A percentile compares a stretch with the other conserved stretches of the same genome.
These are phyloP conservation scores for Xerocomellus chrysenteron DNA, from an alignment of 768 basidiomycete genomes.

Conservation along the genomic window DNA sequence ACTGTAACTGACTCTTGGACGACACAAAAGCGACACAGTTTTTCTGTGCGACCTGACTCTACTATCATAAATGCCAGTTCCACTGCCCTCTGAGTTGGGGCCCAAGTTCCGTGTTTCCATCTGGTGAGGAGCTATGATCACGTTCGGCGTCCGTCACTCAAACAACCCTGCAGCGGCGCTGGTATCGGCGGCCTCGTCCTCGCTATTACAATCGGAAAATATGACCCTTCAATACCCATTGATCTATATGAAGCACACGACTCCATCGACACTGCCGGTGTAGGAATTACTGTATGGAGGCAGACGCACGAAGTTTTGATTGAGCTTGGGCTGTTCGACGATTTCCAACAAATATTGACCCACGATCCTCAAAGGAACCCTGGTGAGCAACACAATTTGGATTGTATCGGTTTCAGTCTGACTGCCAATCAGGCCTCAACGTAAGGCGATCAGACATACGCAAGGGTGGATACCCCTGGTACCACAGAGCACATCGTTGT, in stretches of 20 bases:
- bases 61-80: neutral
- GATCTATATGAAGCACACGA: conserved; percentile 48
- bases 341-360: conserved; percentile 21
- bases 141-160: neutral
- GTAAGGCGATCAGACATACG: neutral
- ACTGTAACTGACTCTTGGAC: neutral
- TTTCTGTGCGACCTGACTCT: too few species aligned
- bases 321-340: conserved; percentile 42
- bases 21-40: neutral
- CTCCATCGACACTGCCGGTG: conserved; percentile 39
- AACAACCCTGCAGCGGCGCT: conserved; percentile 28
- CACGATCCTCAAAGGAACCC: conserved; percentile 7
- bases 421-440: neutral
- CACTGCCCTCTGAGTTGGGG: neutral
- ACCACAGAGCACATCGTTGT: too few species aligned
- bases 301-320: conserved; percentile 47
- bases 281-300: conserved; percentile 46
- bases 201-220: conserved; percentile 37
- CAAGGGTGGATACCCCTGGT: too few species aligned
- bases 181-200: conserved; percentile 48
- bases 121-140: conserved; percentile 10
- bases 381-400: conserved; percentile 6
- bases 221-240: conserved; percentile 34
- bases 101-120: conserved; percentile 25
- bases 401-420: neutral